Conservation (phyloP, 1,139 yeast genomes). For the Insectozyma bohioensis region DNA sequence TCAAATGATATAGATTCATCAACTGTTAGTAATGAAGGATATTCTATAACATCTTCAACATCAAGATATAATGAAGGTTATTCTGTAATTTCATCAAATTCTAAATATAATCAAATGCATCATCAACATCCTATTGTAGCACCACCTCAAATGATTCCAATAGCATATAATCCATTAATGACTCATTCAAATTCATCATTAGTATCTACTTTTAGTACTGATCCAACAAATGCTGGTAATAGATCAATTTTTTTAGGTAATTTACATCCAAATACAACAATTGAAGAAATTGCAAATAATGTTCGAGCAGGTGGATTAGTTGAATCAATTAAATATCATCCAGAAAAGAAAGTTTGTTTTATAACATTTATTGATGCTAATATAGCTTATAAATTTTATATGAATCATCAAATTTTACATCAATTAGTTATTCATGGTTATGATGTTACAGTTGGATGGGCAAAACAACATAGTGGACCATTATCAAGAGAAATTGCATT, state of each 20-base stretch:
- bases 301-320: constrained; percentile 51
- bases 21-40: constrained; percentile 8
- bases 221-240: constrained; percentile 37
- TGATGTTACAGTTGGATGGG: constrained; percentile 49
- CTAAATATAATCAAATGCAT: neutral
- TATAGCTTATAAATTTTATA: constrained; percentile 41
- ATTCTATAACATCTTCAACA: constrained; percentile 10
- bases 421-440: constrained; percentile 48
- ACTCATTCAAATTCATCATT: neutral
- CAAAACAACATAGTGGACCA: constrained; percentile 45
- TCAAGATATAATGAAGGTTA: constrained; percentile 9
- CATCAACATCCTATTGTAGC: constrained; percentile 3
- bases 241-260: constrained; percentile 47
- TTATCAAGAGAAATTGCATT: constrained; percentile 36
- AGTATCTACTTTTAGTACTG: constrained; percentile 15
- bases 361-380: constrained; percentile 46
- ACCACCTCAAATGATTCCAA: constrained; percentile 7
- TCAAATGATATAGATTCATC: constrained; percentile 4
- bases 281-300: constrained; percentile 51
- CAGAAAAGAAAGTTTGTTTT: constrained; percentile 42
- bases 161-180: too few relatives aligned
- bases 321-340: constrained; percentile 37
- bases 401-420: constrained; percentile 47
- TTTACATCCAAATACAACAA: constrained; percentile 43
- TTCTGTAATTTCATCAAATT: constrained; percentile 8